Evolutionary conservation across 345 rosid species (phyloP).

Genomic region (Physaria fendleri): DNA sequence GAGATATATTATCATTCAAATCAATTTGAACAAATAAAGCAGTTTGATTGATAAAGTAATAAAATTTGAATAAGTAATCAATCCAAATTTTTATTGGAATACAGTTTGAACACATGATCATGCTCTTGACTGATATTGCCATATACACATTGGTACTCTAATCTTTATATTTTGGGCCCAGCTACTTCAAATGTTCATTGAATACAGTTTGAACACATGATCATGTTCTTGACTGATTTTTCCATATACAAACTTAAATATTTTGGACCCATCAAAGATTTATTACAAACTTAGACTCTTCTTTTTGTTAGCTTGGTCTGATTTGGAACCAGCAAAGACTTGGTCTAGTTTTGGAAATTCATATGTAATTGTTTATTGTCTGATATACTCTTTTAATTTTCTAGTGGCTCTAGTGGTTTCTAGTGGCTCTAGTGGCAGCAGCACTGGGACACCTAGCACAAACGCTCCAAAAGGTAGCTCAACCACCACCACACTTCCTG

Average conservation of each 20-base stretch:
- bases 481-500: conserved; percentile 29
- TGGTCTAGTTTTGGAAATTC: not conserved
- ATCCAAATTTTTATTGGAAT: conserved; percentile 17
- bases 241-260: conserved; percentile 1
- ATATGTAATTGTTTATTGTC: not conserved
- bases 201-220: conserved; percentile 20
- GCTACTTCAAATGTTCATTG: conserved; percentile 17
- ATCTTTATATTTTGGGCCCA: too few relatives aligned
- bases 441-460: conserved; percentile 23
- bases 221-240: conserved; percentile 17
- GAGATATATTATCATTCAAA: conserved; percentile 13
- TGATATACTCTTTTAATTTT: not conserved
- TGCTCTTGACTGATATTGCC: conserved; percentile 17
- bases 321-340: not conserved
- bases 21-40: conserved; percentile 7
- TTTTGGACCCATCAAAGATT: conserved; percentile 8
- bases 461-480: conserved; percentile 27
- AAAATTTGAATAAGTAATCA: not conserved
- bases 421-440: conserved; percentile 21
- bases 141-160: not conserved
- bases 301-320: conserved; percentile 4
- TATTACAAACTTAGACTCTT: conserved; percentile 3
- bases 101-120: conserved; percentile 21
- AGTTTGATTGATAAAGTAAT: not conserved
- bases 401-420: conserved; percentile 13